Evolutionary conservation across 495 filamentous ascomycete species (phyloP).

Genomic region (Pyrenula aspistea): DNA sequence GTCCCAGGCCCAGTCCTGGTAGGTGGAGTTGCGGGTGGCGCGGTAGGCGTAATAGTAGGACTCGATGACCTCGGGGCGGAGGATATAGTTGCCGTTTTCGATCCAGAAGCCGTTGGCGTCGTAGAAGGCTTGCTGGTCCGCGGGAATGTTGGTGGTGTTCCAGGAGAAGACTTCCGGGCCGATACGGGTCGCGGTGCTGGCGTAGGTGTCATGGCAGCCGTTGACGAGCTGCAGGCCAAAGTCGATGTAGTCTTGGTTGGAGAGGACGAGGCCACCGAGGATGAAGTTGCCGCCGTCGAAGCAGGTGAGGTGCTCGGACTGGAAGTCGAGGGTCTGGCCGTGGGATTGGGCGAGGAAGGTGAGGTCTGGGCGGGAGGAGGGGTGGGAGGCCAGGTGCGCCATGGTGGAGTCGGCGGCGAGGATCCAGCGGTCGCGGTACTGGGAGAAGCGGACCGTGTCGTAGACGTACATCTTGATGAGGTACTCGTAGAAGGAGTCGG

Average conservation of each 20-base stretch:
- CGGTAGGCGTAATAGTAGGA: slow-evolving; percentile 39
- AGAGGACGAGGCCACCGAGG: slow-evolving; percentile 64
- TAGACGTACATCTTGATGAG: slow-evolving; percentile 91
- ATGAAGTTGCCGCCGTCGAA: slow-evolving; percentile 84
- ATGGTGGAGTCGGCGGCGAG: slow-evolving; percentile 68
- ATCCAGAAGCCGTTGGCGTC: slow-evolving; percentile 62
- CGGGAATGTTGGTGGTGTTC: slow-evolving; percentile 39
- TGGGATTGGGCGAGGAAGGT: slow-evolving; percentile 62
- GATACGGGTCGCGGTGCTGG: slow-evolving; percentile 53
- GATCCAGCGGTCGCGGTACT: slow-evolving; percentile 65
- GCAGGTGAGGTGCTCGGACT: slow-evolving; percentile 61
- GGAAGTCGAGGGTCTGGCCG: slow-evolving; percentile 34
- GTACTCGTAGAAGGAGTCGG: slow-evolving; percentile 85
- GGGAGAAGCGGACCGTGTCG: slow-evolving; percentile 48
- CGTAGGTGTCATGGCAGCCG: slow-evolving; percentile 67
- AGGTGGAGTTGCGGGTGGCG: slow-evolving; percentile 31
- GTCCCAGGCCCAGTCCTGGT: slow-evolving; percentile 69
- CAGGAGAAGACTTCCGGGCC: slow-evolving; percentile 72
- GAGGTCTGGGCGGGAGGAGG: slow-evolving; percentile 52
- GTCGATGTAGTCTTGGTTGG: slow-evolving; percentile 48
- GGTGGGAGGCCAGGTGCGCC: slow-evolving; percentile 59
- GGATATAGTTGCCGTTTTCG: slow-evolving; percentile 20
- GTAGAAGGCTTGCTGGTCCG: slow-evolving; percentile 45
- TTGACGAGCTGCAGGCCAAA: slow-evolving; percentile 67
- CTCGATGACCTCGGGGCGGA: slow-evolving; percentile 21